Evolutionary conservation across 169 alveolate species (phyloP).

Genomic region (Theileria parva): DNA sequence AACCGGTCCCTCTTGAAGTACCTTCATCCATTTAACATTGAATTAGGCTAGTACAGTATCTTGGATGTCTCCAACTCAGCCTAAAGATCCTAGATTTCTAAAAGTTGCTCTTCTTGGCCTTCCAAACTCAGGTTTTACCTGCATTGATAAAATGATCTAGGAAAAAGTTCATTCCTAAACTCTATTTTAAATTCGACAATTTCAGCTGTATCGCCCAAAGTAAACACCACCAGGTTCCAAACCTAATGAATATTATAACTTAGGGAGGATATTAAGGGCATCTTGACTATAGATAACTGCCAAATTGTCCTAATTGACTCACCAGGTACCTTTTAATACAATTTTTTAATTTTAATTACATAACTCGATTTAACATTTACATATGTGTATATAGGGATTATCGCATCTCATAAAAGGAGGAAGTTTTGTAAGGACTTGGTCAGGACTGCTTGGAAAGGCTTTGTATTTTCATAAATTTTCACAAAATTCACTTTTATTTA

Average conservation of each 20-base stretch:
- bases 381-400: constrained; percentile 36
- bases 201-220: constrained; percentile 86
- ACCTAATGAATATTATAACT: background rate
- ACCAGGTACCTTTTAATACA: constrained; percentile 73
- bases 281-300: constrained; percentile 71
- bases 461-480: constrained; percentile 30
- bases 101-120: constrained; percentile 81
- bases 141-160: background rate
- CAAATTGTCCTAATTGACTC: constrained; percentile 82
- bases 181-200: constrained; percentile 74
- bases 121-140: constrained; percentile 78
- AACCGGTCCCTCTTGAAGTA: constrained; percentile 61
- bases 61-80: constrained; percentile 73
- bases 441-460: constrained; percentile 84
- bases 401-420: constrained; percentile 80
- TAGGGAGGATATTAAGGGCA: constrained; percentile 69
- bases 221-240: constrained; percentile 79
- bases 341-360: background rate
- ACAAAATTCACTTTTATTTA: background rate
- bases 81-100: constrained; percentile 62
- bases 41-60: constrained; percentile 61
- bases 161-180: constrained; percentile 82
- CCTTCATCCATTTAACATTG: background rate
- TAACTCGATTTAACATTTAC: too few species aligned
- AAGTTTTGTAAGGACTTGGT: constrained; percentile 78